Base-by-base conservation (phyloP, 139 green algal species). In the Desmodesmus armatus region DNA sequence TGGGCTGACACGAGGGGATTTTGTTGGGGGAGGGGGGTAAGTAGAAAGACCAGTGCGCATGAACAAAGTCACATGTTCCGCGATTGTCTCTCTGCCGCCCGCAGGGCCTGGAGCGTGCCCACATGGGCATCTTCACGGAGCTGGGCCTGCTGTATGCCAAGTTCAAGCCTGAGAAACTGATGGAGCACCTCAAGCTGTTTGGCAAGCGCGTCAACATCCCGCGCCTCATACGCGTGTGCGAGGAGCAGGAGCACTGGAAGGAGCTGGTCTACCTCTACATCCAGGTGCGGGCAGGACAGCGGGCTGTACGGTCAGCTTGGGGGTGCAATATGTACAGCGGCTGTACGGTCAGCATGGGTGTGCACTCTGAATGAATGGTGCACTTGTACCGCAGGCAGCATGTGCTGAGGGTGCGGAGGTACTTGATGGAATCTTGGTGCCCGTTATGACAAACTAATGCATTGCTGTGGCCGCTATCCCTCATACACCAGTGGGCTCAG, bases 71-170 rank as follows among this genome's bases (percentile, higher is more conserved):
- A n/a, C n/a, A n/a, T n/a, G n/a, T n/a, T 55, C 47, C 13, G 47
- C 47, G 7, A 7, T 13, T 13, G 9, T 55, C 47, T 55, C 47
- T 55, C 47, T 13, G 47, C 47, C 47, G 13, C 33, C 29, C 47
- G 47, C 76, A 82, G 76, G 97, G 97, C 29, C 90, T 99, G 87
- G 97, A 99, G 88, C 94, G 97, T 37, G 97, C 97, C 4, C 97
- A 99, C 92, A 99, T 99, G 97, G 97, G 97, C 87, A 99, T 99
- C 93, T 99, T 99, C 93, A 99, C 97, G 5, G 97, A 99, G 92
- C 93, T 99, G 75, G 96, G 96, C 82, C 92, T 94, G 37, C 85
- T 98, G 41, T 98, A 98, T 84, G 96, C 96, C 23, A 94, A 94
- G 82, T 98, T 93, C 91, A 86, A 91, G 69, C 91, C 91, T 7